These are phyloP conservation scores for Helicosporidium sp. DNA, from an alignment of 139 green algal species.

Conservation along the genomic window DNA sequence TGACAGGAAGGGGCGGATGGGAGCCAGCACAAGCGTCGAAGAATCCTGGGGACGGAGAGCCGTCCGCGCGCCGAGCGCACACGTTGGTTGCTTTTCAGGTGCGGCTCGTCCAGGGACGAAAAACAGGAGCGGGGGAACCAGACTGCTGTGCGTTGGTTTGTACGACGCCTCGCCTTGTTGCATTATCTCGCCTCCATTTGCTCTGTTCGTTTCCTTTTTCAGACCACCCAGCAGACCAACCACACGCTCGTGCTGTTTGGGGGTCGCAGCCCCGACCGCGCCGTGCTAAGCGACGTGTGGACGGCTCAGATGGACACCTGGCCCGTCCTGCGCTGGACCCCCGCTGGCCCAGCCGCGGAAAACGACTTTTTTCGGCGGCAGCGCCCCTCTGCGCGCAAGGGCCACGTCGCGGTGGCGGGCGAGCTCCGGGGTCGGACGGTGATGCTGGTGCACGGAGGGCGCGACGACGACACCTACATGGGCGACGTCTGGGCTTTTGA, in stretches of 20 bases:
- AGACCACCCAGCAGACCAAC: not conserved
- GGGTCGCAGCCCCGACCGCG: not conserved
- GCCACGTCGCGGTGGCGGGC: slow-evolving; percentile 4
- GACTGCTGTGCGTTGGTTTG: too few relatives aligned
- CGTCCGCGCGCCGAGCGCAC: not conserved
- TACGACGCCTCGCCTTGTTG: not conserved
- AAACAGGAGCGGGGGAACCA: too few relatives aligned
- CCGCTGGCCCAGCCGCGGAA: not conserved
- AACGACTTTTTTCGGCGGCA: not conserved
- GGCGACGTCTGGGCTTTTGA: slow-evolving; percentile 9
- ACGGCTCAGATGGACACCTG: not conserved
- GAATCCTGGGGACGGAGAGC: too few relatives aligned
- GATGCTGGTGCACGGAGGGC: slow-evolving; percentile 8
- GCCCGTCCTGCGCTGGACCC: slow-evolving; percentile 1
- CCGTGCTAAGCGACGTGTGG: slow-evolving; percentile 11
- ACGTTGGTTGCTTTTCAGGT: too few relatives aligned
- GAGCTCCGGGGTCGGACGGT: not conserved
- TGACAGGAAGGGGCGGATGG: too few relatives aligned
- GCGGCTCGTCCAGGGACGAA: too few relatives aligned
- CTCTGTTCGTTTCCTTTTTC: too few relatives aligned
- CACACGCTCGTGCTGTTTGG: slow-evolving; percentile 9
- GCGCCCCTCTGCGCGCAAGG: slow-evolving; percentile 1
- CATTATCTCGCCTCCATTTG: not conserved
- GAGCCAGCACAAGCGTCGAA: too few relatives aligned
- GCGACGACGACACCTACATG: slow-evolving; percentile 5